Conservation (phyloP, 768 basidiomycete genomes). For the Psilocybe sp. region DNA sequence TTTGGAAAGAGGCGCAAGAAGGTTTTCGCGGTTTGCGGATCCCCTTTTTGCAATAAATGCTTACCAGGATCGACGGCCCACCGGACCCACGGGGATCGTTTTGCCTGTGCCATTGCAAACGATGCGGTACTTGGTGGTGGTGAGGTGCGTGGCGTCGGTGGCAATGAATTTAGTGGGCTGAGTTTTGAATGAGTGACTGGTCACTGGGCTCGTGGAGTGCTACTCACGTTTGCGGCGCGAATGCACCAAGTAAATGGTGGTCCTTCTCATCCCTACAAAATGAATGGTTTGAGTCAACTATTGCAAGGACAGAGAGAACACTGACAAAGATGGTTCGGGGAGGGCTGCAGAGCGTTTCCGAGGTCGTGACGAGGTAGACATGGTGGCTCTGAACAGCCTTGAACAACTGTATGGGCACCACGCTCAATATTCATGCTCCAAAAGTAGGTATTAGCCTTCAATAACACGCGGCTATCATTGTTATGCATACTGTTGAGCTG, state of each 20-base stretch:
- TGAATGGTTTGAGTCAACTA: too few species aligned
- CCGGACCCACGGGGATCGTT: constrained; percentile 42
- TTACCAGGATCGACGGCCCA: constrained; percentile 79
- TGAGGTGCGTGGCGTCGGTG: constrained; percentile 23
- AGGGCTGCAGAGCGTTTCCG: too few species aligned
- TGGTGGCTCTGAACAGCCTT: too few species aligned
- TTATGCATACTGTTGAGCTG: too few species aligned
- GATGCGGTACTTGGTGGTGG: constrained; percentile 27
- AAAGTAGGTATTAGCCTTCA: too few species aligned
- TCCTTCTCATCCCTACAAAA: constrained; percentile 43
- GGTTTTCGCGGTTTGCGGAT: neutral
- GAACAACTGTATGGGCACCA: too few species aligned
- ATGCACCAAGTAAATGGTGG: constrained; percentile 62
- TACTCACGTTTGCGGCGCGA: constrained; percentile 59
- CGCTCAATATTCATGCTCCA: too few species aligned
- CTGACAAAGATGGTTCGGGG: too few species aligned
- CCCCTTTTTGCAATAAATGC: constrained; percentile 16
- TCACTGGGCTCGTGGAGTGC: neutral
- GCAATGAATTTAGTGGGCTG: constrained; percentile 37
- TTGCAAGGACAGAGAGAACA: too few species aligned
- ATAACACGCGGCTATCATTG: too few species aligned
- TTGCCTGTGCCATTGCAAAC: constrained; percentile 7
- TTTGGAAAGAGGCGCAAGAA: neutral
- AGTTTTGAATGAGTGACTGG: constrained; percentile 6
- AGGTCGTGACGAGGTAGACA: too few species aligned